Evolutionary conservation across 805 yeast species (phyloP).

Genomic region (Cyberlindnera meyerae): DNA sequence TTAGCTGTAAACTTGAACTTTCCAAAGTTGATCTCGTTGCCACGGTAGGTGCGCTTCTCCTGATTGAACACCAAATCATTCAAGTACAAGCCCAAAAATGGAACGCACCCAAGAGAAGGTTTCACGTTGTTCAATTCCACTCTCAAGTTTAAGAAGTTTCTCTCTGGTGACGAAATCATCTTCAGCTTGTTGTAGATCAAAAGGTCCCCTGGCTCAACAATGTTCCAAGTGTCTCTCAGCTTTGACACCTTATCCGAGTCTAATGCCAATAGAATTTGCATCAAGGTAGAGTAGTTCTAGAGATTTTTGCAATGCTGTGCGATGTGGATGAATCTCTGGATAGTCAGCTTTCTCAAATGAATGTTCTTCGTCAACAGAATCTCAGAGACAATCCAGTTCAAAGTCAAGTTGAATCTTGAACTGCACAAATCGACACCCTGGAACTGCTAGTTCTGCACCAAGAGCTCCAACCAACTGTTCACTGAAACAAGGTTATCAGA

Average conservation of each 20-base stretch:
- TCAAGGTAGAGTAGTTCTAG: conserved; percentile 82
- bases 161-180: conserved; percentile 65
- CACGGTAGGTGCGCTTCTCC: conserved; percentile 31
- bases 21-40: conserved; percentile 58
- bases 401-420: conserved; percentile 81
- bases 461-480: conserved; percentile 77
- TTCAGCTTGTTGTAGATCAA: conserved; percentile 63
- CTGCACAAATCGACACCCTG: conserved; percentile 82
- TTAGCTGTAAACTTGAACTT: conserved; percentile 72
- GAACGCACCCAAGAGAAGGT: conserved; percentile 74
- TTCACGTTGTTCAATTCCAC: conserved; percentile 53
- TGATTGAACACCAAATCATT: conserved; percentile 75
- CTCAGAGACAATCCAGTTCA: conserved; percentile 90
- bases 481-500: conserved; percentile 55
- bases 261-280: conserved; percentile 82
- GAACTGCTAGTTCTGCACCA: conserved; percentile 49
- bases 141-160: conserved; percentile 67
- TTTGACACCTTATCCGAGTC: conserved; percentile 58
- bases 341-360: conserved; percentile 57
- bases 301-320: conserved; percentile 67
- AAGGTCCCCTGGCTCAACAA: conserved; percentile 67
- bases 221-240: conserved; percentile 68
- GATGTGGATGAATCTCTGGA: conserved; percentile 83
- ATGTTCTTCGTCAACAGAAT: conserved; percentile 62
- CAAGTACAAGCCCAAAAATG: conserved; percentile 82